These are phyloP conservation scores for Graphiopsis chlorocephala DNA, from an alignment of 2,329 filamentous ascomycete genomes.

Conservation along the genomic window DNA sequence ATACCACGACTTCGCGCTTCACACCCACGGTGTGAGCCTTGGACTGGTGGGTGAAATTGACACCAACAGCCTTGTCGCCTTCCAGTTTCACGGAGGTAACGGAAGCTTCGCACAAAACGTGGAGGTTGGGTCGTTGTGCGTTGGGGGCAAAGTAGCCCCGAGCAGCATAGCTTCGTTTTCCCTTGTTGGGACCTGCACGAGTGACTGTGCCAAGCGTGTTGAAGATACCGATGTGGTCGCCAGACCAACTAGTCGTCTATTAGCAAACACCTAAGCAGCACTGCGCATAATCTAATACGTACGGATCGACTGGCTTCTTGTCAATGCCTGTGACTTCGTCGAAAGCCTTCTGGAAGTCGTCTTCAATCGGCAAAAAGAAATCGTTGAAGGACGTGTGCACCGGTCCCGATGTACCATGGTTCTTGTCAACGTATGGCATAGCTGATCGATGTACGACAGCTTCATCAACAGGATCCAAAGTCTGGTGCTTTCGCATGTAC, in stretches of 20 bases:
- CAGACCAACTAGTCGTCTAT: constrained; percentile 27
- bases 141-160: constrained; percentile 39
- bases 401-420: constrained; percentile 37
- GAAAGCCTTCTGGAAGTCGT: constrained; percentile 36
- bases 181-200: constrained; percentile 30
- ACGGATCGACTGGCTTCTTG: constrained; percentile 37
- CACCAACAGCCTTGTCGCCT: constrained; percentile 40
- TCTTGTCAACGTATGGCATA: constrained; percentile 33
- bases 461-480: constrained; percentile 33
- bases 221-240: constrained; percentile 37
- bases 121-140: constrained; percentile 43
- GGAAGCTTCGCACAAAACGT: constrained; percentile 47
- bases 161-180: constrained; percentile 37
- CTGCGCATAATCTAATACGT: not conserved
- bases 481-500: constrained; percentile 43
- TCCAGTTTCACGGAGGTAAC: constrained; percentile 49
- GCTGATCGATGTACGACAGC: constrained; percentile 28
- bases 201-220: constrained; percentile 31
- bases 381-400: constrained; percentile 38
- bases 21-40: constrained; percentile 37
- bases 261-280: not conserved
- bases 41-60: constrained; percentile 42
- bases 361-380: constrained; percentile 35
- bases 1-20: constrained; percentile 45
- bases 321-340: constrained; percentile 34